phyloP scores from a whole-genome alignment of 2,329 filamentous ascomycete genomes.

The Nemania bipapillata region DNA sequence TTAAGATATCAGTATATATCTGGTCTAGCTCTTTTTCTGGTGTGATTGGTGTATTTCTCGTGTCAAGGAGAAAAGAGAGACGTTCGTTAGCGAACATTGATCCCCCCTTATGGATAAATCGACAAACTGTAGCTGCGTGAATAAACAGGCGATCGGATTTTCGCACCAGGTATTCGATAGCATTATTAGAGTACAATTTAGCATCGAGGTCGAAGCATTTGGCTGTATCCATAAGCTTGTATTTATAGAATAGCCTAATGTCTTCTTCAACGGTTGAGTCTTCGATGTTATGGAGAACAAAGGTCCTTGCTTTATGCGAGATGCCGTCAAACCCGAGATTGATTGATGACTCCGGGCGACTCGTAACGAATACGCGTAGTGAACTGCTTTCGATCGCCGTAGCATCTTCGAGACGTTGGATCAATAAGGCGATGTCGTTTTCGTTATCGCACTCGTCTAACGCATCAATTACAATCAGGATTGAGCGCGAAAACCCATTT shows the following conservation, averaged over 20 bases:
- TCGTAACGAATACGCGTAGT: not conserved
- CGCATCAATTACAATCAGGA: not conserved
- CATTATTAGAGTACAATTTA: not conserved
- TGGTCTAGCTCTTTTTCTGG: not conserved
- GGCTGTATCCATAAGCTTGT: not conserved
- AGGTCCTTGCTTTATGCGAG: not conserved
- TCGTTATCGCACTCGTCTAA: constrained; percentile 4
- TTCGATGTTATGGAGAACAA: not conserved
- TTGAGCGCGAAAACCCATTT: not conserved
- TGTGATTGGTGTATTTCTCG: not conserved
- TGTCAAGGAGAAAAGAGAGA: not conserved
- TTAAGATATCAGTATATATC: not conserved
- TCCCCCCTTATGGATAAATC: not conserved
- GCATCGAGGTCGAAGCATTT: not conserved
- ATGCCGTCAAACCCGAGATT: not conserved
- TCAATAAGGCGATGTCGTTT: not conserved
- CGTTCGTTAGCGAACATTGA: not conserved
- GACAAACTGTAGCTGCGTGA: not conserved
- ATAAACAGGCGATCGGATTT: not conserved
- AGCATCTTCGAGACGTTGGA: not conserved
- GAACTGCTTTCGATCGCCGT: not conserved
- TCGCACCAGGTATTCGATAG: not conserved
- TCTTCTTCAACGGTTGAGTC: not conserved
- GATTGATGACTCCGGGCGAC: not conserved
- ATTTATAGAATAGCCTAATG: not conserved